Percentiles rank a stretch among this genome's conserved stretches.
Evolutionary conservation across 331 rosid species (phyloP).

Genomic region (Saraca asoca): DNA sequence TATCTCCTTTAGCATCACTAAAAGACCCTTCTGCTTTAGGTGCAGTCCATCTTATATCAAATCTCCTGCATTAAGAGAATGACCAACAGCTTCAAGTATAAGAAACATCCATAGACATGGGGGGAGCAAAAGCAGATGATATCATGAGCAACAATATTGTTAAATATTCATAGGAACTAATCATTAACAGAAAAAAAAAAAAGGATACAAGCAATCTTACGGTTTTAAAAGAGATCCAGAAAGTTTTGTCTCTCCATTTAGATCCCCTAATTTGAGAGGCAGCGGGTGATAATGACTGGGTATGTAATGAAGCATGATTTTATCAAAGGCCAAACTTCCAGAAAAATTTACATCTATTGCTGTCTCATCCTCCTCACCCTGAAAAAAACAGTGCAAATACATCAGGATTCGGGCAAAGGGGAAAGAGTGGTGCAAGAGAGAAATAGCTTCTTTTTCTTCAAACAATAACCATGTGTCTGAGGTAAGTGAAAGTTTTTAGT

Average conservation of each 20-base stretch:
- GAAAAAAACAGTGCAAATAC: conserved; percentile 24
- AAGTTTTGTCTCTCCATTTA: conserved; percentile 79
- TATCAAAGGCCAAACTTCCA: conserved; percentile 77
- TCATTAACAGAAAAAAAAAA: conserved; percentile 16
- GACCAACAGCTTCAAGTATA: conserved; percentile 16
- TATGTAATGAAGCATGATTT: conserved; percentile 66
- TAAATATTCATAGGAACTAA: conserved; percentile 17
- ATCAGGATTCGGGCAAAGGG: conserved; percentile 5
- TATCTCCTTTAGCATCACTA: conserved; percentile 87
- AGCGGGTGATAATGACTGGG: conserved; percentile 62
- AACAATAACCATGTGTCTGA: too few species aligned
- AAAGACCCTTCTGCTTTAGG: conserved; percentile 85
- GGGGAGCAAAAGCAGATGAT: conserved; percentile 28
- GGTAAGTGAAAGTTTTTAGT: background rate
- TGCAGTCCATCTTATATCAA: conserved; percentile 89
- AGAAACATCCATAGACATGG: conserved; percentile 17
- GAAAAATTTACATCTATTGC: conserved; percentile 87
- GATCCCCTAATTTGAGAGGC: conserved; percentile 70
- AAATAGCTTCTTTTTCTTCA: too few species aligned
- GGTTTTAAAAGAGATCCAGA: conserved; percentile 85
- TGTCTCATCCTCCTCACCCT: conserved; percentile 89
- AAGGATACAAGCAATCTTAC: conserved; percentile 50
- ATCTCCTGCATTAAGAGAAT: conserved; percentile 54
- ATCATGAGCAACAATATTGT: conserved; percentile 24
- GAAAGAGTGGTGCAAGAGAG: background rate